Evolutionary conservation across 202 grass and related monocot genomes (phyloP), one percentile per base, ranked within the genome.

Genomic region (Brachypodium distachyon): DNA sequence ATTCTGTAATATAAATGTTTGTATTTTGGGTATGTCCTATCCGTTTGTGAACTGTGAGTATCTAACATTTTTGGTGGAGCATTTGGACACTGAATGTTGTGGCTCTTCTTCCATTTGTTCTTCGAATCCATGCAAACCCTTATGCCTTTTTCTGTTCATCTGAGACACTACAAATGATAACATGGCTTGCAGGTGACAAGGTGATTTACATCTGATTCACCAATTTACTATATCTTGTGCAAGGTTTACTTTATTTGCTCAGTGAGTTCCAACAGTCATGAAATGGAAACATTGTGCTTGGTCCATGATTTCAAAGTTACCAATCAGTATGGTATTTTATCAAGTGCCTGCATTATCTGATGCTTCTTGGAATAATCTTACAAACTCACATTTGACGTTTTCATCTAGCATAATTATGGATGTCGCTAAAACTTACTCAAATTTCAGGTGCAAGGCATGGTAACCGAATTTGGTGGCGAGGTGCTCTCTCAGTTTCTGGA

Each of bases 361-460:
- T 60, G 38, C 13, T 72, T 74, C 41, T 70, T 12, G 23, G 31
- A 76, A 70, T 47, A 76, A 47, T 62, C 69, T 74, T 51, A 41
- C 38, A 16, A 60, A 56, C 6, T 86, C 18, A 23, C 34, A 77
- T 63, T 51, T 23, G 13, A 39, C 46, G n/a, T n/a, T n/a, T n/a
- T 76, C 78, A 23, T 21, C 17, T 70, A 86, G 54, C 36, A 39
- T 76, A 76, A 41, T 64, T 66, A 47, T 44, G 27, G n/a, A 79
- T 70, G 48, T 28, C 19, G n/a, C 51, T 78, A 11, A 67, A 54
- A 39, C 23, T 67, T 34, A 42, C 43, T 62, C 28, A 74, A 54
- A 59, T 82, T 84, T 85, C 82, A 97, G 94, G 84, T 97, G 87
- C 86, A 90, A 68, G 86, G 88, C 64, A 88, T 93, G 76, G 17